A percentile compares a stretch with the other conserved stretches of the same genome.
Conservation (phyloP, 177 flowering plant species). For the Vitis hybrid region DNA sequence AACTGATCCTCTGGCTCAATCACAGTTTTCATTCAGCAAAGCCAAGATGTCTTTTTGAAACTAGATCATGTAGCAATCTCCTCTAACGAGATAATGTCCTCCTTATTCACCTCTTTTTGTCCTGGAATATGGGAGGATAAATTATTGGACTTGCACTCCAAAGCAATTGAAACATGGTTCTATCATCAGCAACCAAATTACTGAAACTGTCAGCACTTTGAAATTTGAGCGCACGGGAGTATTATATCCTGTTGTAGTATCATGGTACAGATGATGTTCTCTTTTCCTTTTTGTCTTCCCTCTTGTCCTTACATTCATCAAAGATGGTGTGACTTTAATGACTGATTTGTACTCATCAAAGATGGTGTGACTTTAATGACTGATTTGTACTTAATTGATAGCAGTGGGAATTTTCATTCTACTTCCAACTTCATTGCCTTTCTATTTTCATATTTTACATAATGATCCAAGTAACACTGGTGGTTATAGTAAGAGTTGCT, state of each 20-base stretch:
- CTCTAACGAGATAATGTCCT: background rate
- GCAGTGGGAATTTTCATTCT: too few relatives aligned
- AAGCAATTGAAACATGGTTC: background rate
- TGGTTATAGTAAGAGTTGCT: too few relatives aligned
- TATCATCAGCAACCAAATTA: background rate
- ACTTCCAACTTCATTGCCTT: too few relatives aligned
- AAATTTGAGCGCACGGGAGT: background rate
- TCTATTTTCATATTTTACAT: too few relatives aligned
- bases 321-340: too few relatives aligned
- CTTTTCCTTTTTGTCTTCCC: too few relatives aligned
- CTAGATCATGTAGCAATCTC: background rate
- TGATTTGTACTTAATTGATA: too few relatives aligned
- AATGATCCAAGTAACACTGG: too few relatives aligned
- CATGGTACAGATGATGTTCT: background rate
- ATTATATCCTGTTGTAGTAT: background rate
- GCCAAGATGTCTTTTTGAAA: background rate
- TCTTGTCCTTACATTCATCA: too few relatives aligned
- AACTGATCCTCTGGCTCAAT: slow-evolving; percentile 15
- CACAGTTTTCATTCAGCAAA: background rate
- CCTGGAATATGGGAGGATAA: background rate
- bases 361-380: too few relatives aligned
- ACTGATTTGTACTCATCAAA: too few relatives aligned
- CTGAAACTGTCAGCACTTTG: background rate
- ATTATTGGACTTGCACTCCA: background rate
- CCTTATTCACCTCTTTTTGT: slow-evolving; percentile 1